phyloP scores from a whole-genome alignment of 306 rosid genomes.

The Corylus heterophylla region DNA sequence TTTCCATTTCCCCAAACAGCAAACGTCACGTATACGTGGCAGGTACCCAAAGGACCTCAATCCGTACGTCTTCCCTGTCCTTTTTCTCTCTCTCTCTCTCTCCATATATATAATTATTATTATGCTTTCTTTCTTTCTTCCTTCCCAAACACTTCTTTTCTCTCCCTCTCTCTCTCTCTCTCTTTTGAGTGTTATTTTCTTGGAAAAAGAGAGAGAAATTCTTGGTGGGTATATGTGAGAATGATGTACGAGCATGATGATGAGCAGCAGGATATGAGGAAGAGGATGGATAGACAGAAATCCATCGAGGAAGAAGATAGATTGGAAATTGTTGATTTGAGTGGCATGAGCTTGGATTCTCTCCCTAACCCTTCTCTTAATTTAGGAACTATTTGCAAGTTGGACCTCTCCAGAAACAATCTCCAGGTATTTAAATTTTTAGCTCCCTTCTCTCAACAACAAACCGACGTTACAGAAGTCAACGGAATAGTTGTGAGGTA shows the following conservation, averaged over 20 bases:
- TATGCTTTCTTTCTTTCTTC: neutral
- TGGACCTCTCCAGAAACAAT: conserved; percentile 90
- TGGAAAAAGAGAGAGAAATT: neutral
- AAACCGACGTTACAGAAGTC: too few relatives aligned
- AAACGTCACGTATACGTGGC: conserved; percentile 34
- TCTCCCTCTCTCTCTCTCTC: neutral
- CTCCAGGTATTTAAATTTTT: conserved; percentile 54
- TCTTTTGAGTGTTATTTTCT: neutral
- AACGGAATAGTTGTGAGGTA: too few relatives aligned
- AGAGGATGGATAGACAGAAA: conserved; percentile 26
- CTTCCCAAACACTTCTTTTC: conserved; percentile 7
- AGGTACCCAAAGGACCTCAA: neutral
- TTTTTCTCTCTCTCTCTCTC: neutral
- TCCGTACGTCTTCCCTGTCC: conserved; percentile 35
- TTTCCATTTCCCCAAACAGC: neutral
- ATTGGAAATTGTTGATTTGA: conserved; percentile 70
- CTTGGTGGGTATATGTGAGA: conserved; percentile 16
- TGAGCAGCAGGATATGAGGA: conserved; percentile 12
- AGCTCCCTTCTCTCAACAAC: neutral
- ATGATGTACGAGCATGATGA: conserved; percentile 50
- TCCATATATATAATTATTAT: too few relatives aligned
- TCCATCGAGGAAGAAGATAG: conserved; percentile 44
- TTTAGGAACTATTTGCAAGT: conserved; percentile 62
- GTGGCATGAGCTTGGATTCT: conserved; percentile 71
- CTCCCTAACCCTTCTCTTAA: conserved; percentile 73